Base-by-base conservation (phyloP, 2,329 filamentous ascomycete species). In the Chaetomiaceae sp. region DNA sequence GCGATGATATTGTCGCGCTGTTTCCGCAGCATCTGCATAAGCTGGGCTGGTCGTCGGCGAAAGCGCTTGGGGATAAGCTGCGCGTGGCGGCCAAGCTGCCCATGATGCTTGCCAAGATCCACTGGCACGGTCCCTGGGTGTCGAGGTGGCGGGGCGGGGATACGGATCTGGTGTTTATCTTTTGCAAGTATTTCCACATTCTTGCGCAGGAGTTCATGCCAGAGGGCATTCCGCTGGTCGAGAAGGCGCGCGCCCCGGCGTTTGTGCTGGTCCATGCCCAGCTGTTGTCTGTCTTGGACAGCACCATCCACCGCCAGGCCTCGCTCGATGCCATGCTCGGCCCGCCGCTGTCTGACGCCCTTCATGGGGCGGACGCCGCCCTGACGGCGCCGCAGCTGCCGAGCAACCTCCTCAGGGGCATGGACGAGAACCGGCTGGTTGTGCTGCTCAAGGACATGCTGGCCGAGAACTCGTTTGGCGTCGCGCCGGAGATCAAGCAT, bases 101-200 rank as follows among this genome's bases (percentile, higher is more conserved):
- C 1, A 67, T 91, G 36, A 80, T 84, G 27, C 82, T 87, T 5
- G 78, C 83, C 27, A 83, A 85, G 59, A 84, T 95, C n/a, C 76
- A 84, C 39, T 96, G 91, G 91, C 83, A 87, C 63, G 89, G 89
- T 1, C 84, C 85, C 1, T 96, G 91, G 91, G 76, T 89, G 7
- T 82, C 87, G 36, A 83, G 90, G 56, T 96, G 91, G 91, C 86
- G 83, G 57, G 91, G 91, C 14, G 83, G 84, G 2, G 91, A 96
- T 63, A 95, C 88, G 4, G 91, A 96, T 65, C 75, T 96, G 31
- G 89, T 96, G 66, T 96, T 92, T 71, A 87, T 95, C 40, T 96
- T 96, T 65, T 83, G 85, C 72, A 96, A 95, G 70, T 86, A 94
- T 66, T 95, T 88, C 63, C 88, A 92, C 68, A 79, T 92, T 19